Evolutionary conservation across 164 flowering plant species (phyloP).

Genomic region (Brasenia schreberi): DNA sequence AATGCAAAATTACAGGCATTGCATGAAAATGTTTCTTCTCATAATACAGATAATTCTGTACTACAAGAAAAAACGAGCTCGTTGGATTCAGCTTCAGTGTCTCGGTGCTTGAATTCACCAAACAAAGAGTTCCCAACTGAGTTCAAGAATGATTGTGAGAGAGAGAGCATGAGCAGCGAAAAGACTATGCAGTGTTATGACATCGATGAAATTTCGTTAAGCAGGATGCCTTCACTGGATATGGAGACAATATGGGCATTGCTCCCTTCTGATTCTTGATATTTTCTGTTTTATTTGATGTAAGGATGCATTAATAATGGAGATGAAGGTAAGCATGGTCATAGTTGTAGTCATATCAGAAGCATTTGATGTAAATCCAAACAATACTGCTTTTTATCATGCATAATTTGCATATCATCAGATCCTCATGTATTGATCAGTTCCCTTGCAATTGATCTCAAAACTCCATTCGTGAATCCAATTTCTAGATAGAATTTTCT

Average conservation of each 20-base stretch:
- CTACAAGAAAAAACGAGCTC: not conserved
- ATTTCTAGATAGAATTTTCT: too few species aligned
- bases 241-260: slow-evolving; percentile 75
- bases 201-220: slow-evolving; percentile 39
- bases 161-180: slow-evolving; percentile 8
- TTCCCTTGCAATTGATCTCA: too few species aligned
- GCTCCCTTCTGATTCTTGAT: slow-evolving; percentile 34
- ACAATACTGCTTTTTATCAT: too few species aligned
- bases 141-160: not conserved
- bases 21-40: slow-evolving; percentile 13
- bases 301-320: not conserved
- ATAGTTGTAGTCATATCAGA: not conserved
- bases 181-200: slow-evolving; percentile 21
- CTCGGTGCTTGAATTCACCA: slow-evolving; percentile 4
- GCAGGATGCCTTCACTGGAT: slow-evolving; percentile 76
- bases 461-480: too few species aligned
- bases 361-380: not conserved
- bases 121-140: slow-evolving; percentile 20
- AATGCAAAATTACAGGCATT: slow-evolving; percentile 59
- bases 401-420: too few species aligned
- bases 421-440: too few species aligned
- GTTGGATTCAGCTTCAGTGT: not conserved
- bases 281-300: not conserved
- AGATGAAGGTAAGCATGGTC: not conserved
- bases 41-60: not conserved